Base-by-base conservation (phyloP, 2,329 filamentous ascomycete genomes). In the Apiospora arundinis region DNA sequence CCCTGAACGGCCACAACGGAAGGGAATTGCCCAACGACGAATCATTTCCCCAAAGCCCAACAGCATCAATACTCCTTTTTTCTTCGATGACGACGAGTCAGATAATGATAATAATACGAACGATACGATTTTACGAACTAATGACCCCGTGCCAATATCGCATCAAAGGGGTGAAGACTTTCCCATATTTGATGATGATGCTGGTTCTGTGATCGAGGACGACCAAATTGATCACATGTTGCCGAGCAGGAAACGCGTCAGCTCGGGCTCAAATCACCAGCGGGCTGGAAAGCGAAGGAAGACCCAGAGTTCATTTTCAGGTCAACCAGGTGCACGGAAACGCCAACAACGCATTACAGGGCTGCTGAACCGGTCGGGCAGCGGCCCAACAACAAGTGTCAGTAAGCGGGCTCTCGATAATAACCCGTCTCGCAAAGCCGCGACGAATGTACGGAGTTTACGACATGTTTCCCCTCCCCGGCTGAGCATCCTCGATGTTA, bases 401-500 rank as follows among this genome's bases (percentile, higher is more conserved):
- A 73, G 18, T 56, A 65, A 28, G 23, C 67, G 69, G 44, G 70
- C 40, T 21, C 69, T 23, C 48, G 14, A 70, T 44, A 45, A 72
- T 23, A n/a, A 68, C 12, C 60, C 28, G 7, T 49, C 65, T 37
- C 45, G 46, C 67, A 45, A 71, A 37, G n/a, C 60, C 25, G 73
- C 72, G 66, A 40, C 66, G 66, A 71, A 2, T 68, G 70, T 40
- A 69, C 75, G 71, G 66, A 73, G 65, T 52, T 48, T 21, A 28
- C 37, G 32, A 40, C 9, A 63, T 8, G 37, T 32, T n/a, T 18
- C 52, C 40, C 65, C 86, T n/a, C 88, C 88, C 4, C 80, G 78
- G 25, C 82, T 92, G 25, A 87, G 90, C 74, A 91, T 92, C 70
- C 77, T 92, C n/a, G 90, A 92, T 78, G 85, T 90, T 28, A 82